phyloP scores from a whole-genome alignment of 1,139 yeast species.

The Hanseniaspora gamundiae region DNA sequence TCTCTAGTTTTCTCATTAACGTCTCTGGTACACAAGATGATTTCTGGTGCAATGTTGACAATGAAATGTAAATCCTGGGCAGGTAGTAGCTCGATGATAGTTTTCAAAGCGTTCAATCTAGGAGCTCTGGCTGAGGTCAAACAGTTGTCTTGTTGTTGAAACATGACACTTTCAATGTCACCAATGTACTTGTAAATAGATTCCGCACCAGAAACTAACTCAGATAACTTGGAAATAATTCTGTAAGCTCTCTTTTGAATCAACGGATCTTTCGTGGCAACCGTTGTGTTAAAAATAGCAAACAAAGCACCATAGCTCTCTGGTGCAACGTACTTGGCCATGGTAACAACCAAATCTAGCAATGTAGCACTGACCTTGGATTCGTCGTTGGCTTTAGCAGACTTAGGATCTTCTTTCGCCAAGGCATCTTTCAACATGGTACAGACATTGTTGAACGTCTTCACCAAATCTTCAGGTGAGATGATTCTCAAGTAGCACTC shows the following conservation, averaged over 20 bases:
- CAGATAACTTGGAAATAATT: constrained; percentile 57
- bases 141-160: constrained; percentile 48
- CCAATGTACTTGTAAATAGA: constrained; percentile 40
- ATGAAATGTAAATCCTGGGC: constrained; percentile 55
- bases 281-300: constrained; percentile 62
- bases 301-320: constrained; percentile 63
- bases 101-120: constrained; percentile 55
- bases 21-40: constrained; percentile 86
- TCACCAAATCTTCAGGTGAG: constrained; percentile 51
- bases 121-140: constrained; percentile 72
- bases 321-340: constrained; percentile 71
- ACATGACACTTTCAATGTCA: constrained; percentile 49
- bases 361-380: constrained; percentile 61
- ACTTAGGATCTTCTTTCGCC: constrained; percentile 39
- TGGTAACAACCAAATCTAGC: constrained; percentile 81
- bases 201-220: constrained; percentile 49
- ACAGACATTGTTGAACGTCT: constrained; percentile 80
- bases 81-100: constrained; percentile 52
- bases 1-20: constrained; percentile 86
- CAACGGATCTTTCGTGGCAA: constrained; percentile 46
- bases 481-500: constrained; percentile 68
- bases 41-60: constrained; percentile 75
- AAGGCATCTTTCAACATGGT: constrained; percentile 62
- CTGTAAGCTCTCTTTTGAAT: constrained; percentile 87
- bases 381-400: constrained; percentile 17